Evolutionary conservation across 768 basidiomycete species (phyloP), one percentile per base, ranked within the genome.

Genomic region (Trametes punicea): DNA sequence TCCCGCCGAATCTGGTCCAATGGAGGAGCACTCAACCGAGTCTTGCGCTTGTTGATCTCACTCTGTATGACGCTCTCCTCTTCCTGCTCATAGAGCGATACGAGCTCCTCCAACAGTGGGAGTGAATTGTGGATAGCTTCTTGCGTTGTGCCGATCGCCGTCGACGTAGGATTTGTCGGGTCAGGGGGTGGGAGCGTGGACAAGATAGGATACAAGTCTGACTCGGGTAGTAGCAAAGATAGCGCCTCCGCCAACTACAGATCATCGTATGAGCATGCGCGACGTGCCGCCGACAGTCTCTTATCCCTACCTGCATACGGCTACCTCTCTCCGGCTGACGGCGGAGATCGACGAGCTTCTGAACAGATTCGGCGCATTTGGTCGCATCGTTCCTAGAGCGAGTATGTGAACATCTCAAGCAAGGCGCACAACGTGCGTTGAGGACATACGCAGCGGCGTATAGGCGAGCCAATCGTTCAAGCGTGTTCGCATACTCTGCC

Each of bases 351-450:
- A 98, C 72, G 27, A 91, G 70, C 63, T 85, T 92, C 65, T 97
- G 92, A 40, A 96, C 67, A 1, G 77, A 75, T 67, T 93, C 90
- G 2, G 90, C 93, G 56, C 87, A 89, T 72, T 90, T 96, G 5
- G 75, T 73, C 0, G 78, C 80, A 65, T 98, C 94, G 34, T 81
- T 73, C 4, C 94, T 93, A 62, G 10, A 31, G 33, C 41, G 48
- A 21, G 50, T 41, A 5, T 21, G 23, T 51, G 18, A 2, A 36
- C 34, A 26, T 9, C 41, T 29, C 15, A 8, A 3, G 13, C 20
- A 20, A 23, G 10, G 6, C 9, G 36, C 10, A 5, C 46, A 25
- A 34, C 11, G n/a, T 16, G 34, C 34, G 21, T 8, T 26, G 42
- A 11, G 25, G 11, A 65, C 82, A 49, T 65, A 93, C 93, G 71